Conservation (phyloP, 768 basidiomycete genomes). For the Nidularia pulvinata region DNA sequence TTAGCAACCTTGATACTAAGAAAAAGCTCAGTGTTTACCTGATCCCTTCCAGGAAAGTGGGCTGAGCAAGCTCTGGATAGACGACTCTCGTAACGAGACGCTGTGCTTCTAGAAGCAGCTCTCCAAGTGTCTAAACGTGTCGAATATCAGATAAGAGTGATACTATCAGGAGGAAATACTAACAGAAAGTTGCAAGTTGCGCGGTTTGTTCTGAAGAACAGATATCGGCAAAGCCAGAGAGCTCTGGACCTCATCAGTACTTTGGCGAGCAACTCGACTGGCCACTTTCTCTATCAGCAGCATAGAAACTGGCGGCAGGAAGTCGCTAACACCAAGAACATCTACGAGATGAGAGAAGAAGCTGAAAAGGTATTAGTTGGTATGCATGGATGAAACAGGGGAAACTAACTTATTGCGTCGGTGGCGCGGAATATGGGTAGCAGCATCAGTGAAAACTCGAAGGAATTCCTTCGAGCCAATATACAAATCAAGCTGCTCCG, state of each 20-base stretch:
- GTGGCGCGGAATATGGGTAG: constrained; percentile 90
- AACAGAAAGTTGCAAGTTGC: constrained; percentile 52
- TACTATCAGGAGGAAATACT: constrained; percentile 11
- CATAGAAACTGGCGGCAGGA: constrained; percentile 82
- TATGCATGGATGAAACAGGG: neutral
- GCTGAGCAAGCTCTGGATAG: constrained; percentile 28
- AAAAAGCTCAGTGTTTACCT: constrained; percentile 36
- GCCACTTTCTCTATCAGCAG: constrained; percentile 80
- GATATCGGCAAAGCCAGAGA: constrained; percentile 68
- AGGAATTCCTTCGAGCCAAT: constrained; percentile 79
- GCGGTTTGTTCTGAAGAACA: constrained; percentile 55
- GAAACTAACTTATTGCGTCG: constrained; percentile 77
- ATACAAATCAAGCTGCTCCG: constrained; percentile 57
- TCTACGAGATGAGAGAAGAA: constrained; percentile 90
- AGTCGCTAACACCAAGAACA: constrained; percentile 77
- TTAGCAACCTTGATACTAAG: neutral
- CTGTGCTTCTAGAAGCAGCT: constrained; percentile 66
- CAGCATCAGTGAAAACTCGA: constrained; percentile 91
- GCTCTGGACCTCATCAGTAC: constrained; percentile 52
- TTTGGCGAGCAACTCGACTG: constrained; percentile 67
- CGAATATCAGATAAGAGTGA: neutral
- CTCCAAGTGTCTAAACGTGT: constrained; percentile 51
- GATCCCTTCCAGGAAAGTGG: constrained; percentile 56
- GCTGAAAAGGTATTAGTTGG: constrained; percentile 31
- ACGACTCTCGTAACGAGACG: constrained; percentile 48